Conservation (phyloP, 1,284 basidiomycete genomes). For the Lignosus rhinocerotis region DNA sequence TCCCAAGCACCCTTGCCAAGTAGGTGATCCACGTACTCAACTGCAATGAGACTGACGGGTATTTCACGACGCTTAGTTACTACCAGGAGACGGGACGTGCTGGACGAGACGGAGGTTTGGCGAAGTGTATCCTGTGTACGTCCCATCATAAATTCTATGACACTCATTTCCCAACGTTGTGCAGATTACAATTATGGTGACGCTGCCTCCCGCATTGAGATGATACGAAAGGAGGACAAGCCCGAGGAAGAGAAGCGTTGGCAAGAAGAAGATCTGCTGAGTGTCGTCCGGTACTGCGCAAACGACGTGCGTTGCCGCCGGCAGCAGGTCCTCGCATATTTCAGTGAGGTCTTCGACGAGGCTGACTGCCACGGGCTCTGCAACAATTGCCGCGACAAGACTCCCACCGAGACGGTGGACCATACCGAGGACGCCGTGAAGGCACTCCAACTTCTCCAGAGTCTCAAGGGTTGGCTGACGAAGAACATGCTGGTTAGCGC, state of each 20-base stretch:
- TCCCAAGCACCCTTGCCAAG: conserved; percentile 74
- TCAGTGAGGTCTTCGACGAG: conserved; percentile 47
- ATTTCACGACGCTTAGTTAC: conserved; percentile 43
- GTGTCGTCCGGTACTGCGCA: conserved; percentile 75
- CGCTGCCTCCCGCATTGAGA: conserved; percentile 45
- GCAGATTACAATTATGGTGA: conserved; percentile 61
- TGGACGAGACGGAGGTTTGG: conserved; percentile 72
- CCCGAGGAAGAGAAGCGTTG: conserved; percentile 54
- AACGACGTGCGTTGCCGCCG: conserved; percentile 90
- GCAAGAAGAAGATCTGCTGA: conserved; percentile 48
- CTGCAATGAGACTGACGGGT: background rate
- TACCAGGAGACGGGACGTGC: conserved; percentile 88
- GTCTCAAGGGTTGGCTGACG: conserved; percentile 35
- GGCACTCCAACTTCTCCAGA: conserved; percentile 52
- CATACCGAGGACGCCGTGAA: conserved; percentile 51
- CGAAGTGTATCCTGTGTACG: conserved; percentile 63
- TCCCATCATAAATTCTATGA: too few species aligned
- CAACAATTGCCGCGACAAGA: conserved; percentile 67
- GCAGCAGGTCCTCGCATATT: conserved; percentile 77
- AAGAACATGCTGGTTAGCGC: conserved; percentile 52
- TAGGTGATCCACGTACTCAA: conserved; percentile 24
- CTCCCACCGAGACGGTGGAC: conserved; percentile 37
- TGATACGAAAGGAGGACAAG: conserved; percentile 54
- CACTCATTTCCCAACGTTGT: background rate
- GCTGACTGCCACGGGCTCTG: conserved; percentile 63